Base-by-base conservation (phyloP, 176 grass and related monocot species). In the Aegilops longissima region DNA sequence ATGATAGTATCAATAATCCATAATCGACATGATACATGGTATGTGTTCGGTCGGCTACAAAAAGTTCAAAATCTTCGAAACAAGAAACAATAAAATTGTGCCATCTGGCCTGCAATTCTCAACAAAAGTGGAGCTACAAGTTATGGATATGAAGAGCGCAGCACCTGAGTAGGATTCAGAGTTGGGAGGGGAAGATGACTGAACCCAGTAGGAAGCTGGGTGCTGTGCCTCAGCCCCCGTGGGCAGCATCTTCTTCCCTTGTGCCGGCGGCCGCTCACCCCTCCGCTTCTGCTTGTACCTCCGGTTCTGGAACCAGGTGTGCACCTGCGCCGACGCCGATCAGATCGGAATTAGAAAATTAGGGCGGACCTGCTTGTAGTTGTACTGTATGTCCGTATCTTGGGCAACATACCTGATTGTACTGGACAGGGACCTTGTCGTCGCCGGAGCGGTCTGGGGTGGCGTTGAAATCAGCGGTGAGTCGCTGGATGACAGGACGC, bases 271-370 rank as follows among this genome's bases (percentile, higher is more conserved):
- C 80, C 47, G 47, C 45, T 45, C n/a, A n/a, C 38, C 68, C 51
- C 85, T 87, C 68, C 89, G 90, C 4, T 51, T 16, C 72, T 94
- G 94, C 73, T 90, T 92, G 88, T 99, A 95, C 76, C 97, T 92
- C 85, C 94, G 86, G 87, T 99, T 99, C 76, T 99, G 97, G 76
- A 99, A 99, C 97, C 97, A 99, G 63, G 94, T 97, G 94, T 90
- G 93, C 4, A 99, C 97, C 97, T 99, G 77, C 36, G 86, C 54
- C 40, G 40, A 44, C 39, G 39, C 39, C 38, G 77, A 38, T 6
- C 75, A 66, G 70, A 76, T 72, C 79, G 6, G 42, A 51, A 25
- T 62, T 54, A 8, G 2, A 42, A 40, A 40, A 17, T 6, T n/a
- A 9, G 2, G 18, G 40, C 10, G 23, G 45, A 49, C 45, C 1